Percentiles rank a stretch among this genome's conserved stretches.
These are phyloP conservation scores for Vaucheria bursata DNA, from an alignment of 352 stramenopile species.

Conservation along the genomic window DNA sequence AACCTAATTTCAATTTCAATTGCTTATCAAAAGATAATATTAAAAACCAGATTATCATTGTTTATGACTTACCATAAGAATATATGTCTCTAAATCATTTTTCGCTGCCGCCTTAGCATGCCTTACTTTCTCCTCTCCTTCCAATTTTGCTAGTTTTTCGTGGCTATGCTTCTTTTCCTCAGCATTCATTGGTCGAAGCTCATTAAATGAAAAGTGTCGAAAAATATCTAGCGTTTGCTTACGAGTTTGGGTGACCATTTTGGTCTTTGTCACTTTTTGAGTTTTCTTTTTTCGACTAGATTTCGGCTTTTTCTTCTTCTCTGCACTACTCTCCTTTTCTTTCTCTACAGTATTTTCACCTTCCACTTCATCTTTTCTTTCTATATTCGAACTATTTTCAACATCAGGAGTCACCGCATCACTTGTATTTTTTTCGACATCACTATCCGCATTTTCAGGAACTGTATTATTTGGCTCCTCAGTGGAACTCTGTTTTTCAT, in stretches of 20 bases:
- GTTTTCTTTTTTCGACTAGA: slow-evolving; percentile 60
- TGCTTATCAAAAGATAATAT: too few relatives aligned
- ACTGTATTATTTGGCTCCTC: not conserved
- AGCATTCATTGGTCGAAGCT: slow-evolving; percentile 49
- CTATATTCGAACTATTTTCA: slow-evolving; percentile 5
- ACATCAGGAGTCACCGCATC: not conserved
- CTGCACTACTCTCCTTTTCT: slow-evolving; percentile 58
- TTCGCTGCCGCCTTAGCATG: slow-evolving; percentile 58
- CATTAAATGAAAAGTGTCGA: slow-evolving; percentile 21
- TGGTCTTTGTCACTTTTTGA: slow-evolving; percentile 40
- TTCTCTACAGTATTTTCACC: slow-evolving; percentile 4
- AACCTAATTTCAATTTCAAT: too few relatives aligned
- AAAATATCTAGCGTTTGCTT: slow-evolving; percentile 19
- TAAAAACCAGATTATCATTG: too few relatives aligned
- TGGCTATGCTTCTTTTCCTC: slow-evolving; percentile 77
- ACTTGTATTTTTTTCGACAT: not conserved
- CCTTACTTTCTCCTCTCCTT: slow-evolving; percentile 61
- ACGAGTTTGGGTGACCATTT: slow-evolving; percentile 12
- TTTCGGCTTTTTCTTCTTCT: slow-evolving; percentile 53
- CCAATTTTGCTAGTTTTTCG: slow-evolving; percentile 64
- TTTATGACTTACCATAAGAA: slow-evolving; percentile 73
- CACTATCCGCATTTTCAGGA: not conserved
- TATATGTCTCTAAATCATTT: slow-evolving; percentile 56
- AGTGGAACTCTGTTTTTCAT: slow-evolving; percentile 13
- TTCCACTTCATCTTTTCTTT: not conserved